Percentiles rank a stretch among this genome's conserved stretches.
Evolutionary conservation across 441 rosid genomes (phyloP).

Genomic region (Brassica hybrid): DNA sequence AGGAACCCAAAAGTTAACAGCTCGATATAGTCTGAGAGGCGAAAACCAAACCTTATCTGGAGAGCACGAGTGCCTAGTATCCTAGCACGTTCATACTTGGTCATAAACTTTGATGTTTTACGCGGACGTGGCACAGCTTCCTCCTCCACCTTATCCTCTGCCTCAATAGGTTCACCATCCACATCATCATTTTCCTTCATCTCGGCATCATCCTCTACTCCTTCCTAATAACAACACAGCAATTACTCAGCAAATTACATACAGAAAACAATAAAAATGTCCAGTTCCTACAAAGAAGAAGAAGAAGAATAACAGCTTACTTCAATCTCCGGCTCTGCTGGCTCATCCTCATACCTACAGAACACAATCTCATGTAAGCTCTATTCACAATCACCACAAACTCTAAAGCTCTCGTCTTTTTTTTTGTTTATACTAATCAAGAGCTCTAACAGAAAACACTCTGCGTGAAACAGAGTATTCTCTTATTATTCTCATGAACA

Average conservation of each 20-base stretch:
- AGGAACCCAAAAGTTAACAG: too few relatives aligned
- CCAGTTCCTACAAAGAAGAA: not conserved
- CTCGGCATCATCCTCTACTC: constrained; percentile 9
- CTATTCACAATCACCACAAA: not conserved
- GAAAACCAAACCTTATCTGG: constrained; percentile 63
- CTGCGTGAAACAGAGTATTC: not conserved
- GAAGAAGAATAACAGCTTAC: not conserved
- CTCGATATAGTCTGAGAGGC: not conserved
- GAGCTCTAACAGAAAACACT: not conserved
- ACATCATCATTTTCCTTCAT: constrained; percentile 48
- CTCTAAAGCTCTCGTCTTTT: not conserved
- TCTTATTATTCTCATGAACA: too few relatives aligned
- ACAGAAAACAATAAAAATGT: not conserved
- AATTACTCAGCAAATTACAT: not conserved
- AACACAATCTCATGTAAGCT: too few relatives aligned
- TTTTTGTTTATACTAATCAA: not conserved
- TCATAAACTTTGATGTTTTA: constrained; percentile 84
- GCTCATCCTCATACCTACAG: constrained; percentile 24
- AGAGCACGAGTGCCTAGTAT: constrained; percentile 85
- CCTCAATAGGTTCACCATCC: constrained; percentile 63
- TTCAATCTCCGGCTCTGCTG: constrained; percentile 11
- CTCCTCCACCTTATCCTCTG: constrained; percentile 60
- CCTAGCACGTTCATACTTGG: constrained; percentile 81
- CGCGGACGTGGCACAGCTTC: constrained; percentile 53
- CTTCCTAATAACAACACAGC: not conserved